Base-by-base conservation (phyloP, 2,329 filamentous ascomycete genomes). In the Davidsoniella eucalypti region DNA sequence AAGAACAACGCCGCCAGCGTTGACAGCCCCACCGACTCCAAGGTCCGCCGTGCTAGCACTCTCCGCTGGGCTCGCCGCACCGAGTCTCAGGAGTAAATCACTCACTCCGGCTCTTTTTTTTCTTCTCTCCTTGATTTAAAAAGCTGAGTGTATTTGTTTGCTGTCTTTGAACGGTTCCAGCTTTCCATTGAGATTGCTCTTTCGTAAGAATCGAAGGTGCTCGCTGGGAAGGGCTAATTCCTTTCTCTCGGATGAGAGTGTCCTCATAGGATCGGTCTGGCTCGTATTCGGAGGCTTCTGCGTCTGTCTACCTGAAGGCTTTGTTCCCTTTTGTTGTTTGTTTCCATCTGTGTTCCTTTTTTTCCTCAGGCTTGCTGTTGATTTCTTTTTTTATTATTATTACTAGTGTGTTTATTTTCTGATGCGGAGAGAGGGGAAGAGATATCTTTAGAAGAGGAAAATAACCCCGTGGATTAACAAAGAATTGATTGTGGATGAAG, bases 21-120 rank as follows among this genome's bases (percentile, higher is more conserved):
- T 18, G 9, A 3, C 26, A 12, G 8, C 26, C 10, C 3, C 26
- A 33, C 26, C 2, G 46, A 25, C 14, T 26, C 38, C 7, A 49
- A 49, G n/a, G 26, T 23, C 18, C 51, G 51, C 47, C 51, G 51
- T 25, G 47, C 44, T 7, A 37, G 38, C 16, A 14, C 44, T 26
- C 51, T 53, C 25, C 51, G 51, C 29, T 53, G 51, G 51, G 42
- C 47, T 44, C 51, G 47, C 42, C 51, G 51, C 18, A 37, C 26
- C 16, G 42, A 47, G 33, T 25, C 18, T n/a, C 17, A 44, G 38
- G 47, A 44, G 43, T 53, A 50, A 53, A 44, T 41, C 38, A 25
- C 4, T n/a, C 18, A 41, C 5, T 17, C 9, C 29, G 4, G 17
- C 33, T 12, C 44, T 46, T 10, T 17, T 23, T 37, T 47, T 33